Base-by-base conservation (phyloP, 2,329 filamentous ascomycete species). In the Xylariaceae sp. region DNA sequence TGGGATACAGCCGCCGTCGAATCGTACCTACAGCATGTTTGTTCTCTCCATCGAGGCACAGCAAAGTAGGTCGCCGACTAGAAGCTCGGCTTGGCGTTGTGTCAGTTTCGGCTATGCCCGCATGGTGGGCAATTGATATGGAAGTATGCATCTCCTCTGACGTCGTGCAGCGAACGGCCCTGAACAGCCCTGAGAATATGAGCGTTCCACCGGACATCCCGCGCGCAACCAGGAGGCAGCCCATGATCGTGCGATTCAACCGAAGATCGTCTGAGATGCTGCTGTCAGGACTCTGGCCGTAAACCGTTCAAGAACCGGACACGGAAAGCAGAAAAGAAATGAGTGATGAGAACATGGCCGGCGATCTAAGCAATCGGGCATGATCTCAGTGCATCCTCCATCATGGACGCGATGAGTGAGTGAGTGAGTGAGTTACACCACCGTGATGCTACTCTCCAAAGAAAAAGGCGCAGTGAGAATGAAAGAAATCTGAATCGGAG, bases 31-130 rank as follows among this genome's bases (percentile, higher is more conserved):
- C 47, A 47, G 35, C 7, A 34, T 56, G 62, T 61, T 61, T 63
- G 61, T 47, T 13, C 42, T 39, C 44, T 51, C 30, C 42, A 53
- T 48, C 42, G 59, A 50, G 47, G 56, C 55, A 58, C 56, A 57
- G 30, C 48, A 44, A 35, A 49, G 55, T 51, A 56, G 57, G 55
- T 60, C 60, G 51, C 44, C 9, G 56, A 47, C 42, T 37, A 37
- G 55, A 50, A 53, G 50, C 34, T 52, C 52, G 37, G 49, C 55
- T 53, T 54, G 18, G 42, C 23, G 49, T 30, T 53, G 48, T 56
- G 44, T 17, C 42, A 53, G 51, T 57, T 37, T 51, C 57, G 54
- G 54, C 54, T 39, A 35, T n/a, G 53, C 45, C 37, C 44, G 57
- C 47, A 30, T 18, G 55, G 13, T 39, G 37, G 13, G 42, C 9